A percentile compares a stretch with the other conserved stretches of the same genome.
phyloP scores from a whole-genome alignment of 495 filamentous ascomycete genomes.

The Bacidia gigantensis region DNA sequence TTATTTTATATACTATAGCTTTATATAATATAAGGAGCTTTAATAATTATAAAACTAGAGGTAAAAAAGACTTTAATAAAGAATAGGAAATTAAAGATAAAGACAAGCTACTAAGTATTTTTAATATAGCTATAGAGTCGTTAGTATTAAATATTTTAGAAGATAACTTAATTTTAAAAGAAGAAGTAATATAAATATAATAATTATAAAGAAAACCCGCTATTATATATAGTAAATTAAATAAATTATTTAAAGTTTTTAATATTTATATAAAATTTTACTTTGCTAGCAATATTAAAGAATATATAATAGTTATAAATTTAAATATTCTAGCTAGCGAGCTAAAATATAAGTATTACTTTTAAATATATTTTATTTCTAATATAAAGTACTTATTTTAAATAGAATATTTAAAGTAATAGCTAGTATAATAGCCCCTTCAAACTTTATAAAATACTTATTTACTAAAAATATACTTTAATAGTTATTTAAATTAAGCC shows the following conservation, averaged over 20 bases:
- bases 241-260: slow-evolving; percentile 1
- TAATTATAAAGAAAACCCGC: neutral
- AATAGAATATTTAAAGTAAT: neutral
- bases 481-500: neutral
- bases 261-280: neutral
- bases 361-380: neutral
- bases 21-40: neutral
- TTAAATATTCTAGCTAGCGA: neutral
- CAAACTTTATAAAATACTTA: neutral
- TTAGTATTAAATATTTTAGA: neutral
- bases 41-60: neutral
- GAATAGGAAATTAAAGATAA: neutral
- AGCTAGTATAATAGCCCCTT: neutral
- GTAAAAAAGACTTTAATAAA: neutral
- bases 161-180: neutral
- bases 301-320: slow-evolving; percentile 1
- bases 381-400: neutral
- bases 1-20: neutral
- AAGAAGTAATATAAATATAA: neutral
- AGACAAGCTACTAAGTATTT: neutral
- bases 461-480: neutral
- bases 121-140: no score
- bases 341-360: slow-evolving; percentile 1
- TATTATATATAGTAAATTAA: neutral
- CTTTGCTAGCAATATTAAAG: neutral